These are phyloP conservation scores for Globisporangium apiculatum DNA, from an alignment of 352 stramenopile species.

Conservation along the genomic window DNA sequence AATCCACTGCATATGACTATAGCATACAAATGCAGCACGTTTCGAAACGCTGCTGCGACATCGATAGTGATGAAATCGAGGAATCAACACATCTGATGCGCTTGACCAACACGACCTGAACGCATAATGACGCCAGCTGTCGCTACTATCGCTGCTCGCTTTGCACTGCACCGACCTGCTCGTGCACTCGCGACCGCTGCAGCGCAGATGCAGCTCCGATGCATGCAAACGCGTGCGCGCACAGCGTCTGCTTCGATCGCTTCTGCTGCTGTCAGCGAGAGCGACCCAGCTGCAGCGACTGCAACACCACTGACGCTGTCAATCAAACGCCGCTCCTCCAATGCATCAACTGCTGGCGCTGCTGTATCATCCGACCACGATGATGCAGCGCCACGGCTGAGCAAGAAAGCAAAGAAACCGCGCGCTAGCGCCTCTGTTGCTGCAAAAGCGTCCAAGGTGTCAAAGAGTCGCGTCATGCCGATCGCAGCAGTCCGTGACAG, in stretches of 20 bases:
- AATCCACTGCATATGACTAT: background rate
- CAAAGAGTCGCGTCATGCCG: conserved; percentile 3
- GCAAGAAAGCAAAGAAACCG: conserved; percentile 1
- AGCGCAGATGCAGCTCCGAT: conserved; percentile 9
- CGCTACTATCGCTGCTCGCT: background rate
- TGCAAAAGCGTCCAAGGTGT: background rate
- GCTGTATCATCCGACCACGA: background rate
- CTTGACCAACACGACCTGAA: background rate
- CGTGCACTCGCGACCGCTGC: background rate
- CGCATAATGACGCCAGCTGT: no score
- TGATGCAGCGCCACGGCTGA: background rate
- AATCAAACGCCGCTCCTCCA: background rate
- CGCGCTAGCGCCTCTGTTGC: background rate
- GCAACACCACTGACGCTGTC: background rate
- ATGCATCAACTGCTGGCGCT: background rate
- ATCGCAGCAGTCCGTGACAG: background rate
- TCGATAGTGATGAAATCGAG: background rate
- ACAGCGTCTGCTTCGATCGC: background rate
- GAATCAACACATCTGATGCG: background rate
- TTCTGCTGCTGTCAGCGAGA: background rate
- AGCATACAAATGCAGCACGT: background rate
- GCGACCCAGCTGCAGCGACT: background rate
- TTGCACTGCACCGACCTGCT: background rate
- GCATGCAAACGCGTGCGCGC: conserved; percentile 6
- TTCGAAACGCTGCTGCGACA: no score